These are phyloP conservation scores for Trichophyton simii DNA, from an alignment of 2,329 filamentous ascomycete species.

Conservation along the genomic window DNA sequence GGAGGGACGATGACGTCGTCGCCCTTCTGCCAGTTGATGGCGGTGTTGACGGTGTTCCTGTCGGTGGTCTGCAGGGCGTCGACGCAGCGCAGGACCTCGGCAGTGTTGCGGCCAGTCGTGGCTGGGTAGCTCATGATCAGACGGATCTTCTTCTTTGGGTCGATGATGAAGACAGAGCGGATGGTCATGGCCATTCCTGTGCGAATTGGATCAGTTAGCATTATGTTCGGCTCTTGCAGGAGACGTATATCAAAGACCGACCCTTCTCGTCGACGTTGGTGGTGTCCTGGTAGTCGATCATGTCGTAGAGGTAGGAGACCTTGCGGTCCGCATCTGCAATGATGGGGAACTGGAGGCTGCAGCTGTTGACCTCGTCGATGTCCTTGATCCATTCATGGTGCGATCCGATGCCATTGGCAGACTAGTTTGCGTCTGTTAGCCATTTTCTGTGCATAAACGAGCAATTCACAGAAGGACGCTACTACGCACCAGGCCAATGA, in stretches of 20 bases:
- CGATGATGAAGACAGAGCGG: conserved; percentile 87
- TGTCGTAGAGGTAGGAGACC: conserved; percentile 65
- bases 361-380: conserved; percentile 64
- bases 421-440: conserved; percentile 18
- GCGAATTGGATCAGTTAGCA: background rate
- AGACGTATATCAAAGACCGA: conserved; percentile 10
- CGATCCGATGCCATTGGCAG: conserved; percentile 69
- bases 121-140: conserved; percentile 88
- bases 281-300: conserved; percentile 71
- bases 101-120: conserved; percentile 71
- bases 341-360: conserved; percentile 61
- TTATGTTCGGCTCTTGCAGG: background rate
- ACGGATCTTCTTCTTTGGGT: conserved; percentile 85
- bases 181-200: conserved; percentile 70
- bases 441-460: background rate
- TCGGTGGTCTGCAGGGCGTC: conserved; percentile 73
- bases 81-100: conserved; percentile 65
- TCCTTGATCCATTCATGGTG: conserved; percentile 88
- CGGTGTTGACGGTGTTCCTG: conserved; percentile 76
- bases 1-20: conserved; percentile 91
- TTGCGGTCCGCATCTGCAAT: conserved; percentile 70
- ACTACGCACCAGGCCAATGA: conserved; percentile 59
- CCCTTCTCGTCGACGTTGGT: conserved; percentile 71
- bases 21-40: conserved; percentile 79
- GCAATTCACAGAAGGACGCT: too few relatives aligned